These are phyloP conservation scores for Fonsecaea nubica DNA, from an alignment of 2,329 filamentous ascomycete genomes.

Conservation along the genomic window DNA sequence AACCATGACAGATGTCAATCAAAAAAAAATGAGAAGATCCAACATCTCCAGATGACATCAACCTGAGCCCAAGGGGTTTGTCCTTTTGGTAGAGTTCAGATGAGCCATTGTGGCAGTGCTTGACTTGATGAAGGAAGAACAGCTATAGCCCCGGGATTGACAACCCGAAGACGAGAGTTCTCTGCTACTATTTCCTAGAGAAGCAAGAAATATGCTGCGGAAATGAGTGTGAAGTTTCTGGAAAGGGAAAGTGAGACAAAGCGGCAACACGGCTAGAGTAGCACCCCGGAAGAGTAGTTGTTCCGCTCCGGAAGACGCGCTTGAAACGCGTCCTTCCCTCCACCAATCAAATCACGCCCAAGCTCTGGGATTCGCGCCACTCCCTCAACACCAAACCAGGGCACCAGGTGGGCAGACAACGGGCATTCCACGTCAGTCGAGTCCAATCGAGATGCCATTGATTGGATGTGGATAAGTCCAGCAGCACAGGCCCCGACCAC, in stretches of 20 bases:
- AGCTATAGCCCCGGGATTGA: background rate
- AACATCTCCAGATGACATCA: slow-evolving; percentile 19
- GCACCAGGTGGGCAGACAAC: slow-evolving; percentile 17
- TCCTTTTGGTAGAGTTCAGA: background rate
- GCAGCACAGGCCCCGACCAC: slow-evolving; percentile 1
- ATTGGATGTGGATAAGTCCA: slow-evolving; percentile 26
- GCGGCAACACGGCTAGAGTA: background rate
- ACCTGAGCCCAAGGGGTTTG: background rate
- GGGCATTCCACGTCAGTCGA: slow-evolving; percentile 20
- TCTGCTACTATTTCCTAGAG: slow-evolving; percentile 1
- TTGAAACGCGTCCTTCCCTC: background rate
- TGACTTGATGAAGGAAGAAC: background rate
- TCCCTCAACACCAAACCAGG: slow-evolving; percentile 20
- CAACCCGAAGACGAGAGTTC: background rate
- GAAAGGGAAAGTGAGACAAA: background rate
- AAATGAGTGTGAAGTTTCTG: background rate
- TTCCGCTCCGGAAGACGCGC: slow-evolving; percentile 14
- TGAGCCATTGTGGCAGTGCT: background rate
- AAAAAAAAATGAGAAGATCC: slow-evolving; percentile 11
- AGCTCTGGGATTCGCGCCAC: slow-evolving; percentile 3
- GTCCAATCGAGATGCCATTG: slow-evolving; percentile 25
- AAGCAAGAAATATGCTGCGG: background rate
- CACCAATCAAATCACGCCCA: slow-evolving; percentile 1
- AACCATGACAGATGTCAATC: slow-evolving; percentile 18
- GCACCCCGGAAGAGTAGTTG: background rate